Evolutionary conservation across 768 basidiomycete genomes (phyloP), one percentile per base, ranked within the genome.

Genomic region (Psilocybe cubensis): DNA sequence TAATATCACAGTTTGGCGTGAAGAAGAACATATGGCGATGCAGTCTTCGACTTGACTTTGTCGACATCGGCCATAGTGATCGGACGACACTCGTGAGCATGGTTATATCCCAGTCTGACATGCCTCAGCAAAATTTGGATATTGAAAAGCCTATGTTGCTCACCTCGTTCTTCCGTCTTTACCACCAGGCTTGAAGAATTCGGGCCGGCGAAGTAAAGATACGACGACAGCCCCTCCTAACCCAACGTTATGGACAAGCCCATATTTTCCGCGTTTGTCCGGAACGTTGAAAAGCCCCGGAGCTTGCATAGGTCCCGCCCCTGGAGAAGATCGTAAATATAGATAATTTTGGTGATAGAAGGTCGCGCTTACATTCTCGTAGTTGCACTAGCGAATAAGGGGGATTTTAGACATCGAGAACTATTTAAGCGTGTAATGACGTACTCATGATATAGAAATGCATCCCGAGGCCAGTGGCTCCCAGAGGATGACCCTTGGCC

Each of bases 401-500:
- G 29, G 29, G 45, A 11, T 45, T 46, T 61, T 23, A 57, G 52
- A 20, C 31, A 31, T 17, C 35, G 21, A 17, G 47, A 23, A 43
- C 18, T 20, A 43, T 48, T 14, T 3, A 17, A 71, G 50, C 29
- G 38, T 21, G 28, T 6, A 21, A 41, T 21, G 25, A 66, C 86
- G 41, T 66, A 89, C 89, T 91, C 64, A 86, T 83, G 59, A 92
- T 89, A 66, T 91, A 92, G 72, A 92, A 92, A 68, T 93, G 91
- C 91, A 92, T 92, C 24, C 88, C 91, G 12, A 93, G 73, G 1
- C 91, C 91, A 17, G 89, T 92, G 1, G 91, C 90, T 35, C 91
- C 91, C 18, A 93, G 79, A 2, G 92, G 92, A 66, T 94, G 91
- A 2, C 92, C 92, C 67, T 93, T 94, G n/a, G 91, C 89, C 67